Evolutionary conservation across 73 alveolate genomes (phyloP).

Genomic region (Diophrys appendiculata): DNA sequence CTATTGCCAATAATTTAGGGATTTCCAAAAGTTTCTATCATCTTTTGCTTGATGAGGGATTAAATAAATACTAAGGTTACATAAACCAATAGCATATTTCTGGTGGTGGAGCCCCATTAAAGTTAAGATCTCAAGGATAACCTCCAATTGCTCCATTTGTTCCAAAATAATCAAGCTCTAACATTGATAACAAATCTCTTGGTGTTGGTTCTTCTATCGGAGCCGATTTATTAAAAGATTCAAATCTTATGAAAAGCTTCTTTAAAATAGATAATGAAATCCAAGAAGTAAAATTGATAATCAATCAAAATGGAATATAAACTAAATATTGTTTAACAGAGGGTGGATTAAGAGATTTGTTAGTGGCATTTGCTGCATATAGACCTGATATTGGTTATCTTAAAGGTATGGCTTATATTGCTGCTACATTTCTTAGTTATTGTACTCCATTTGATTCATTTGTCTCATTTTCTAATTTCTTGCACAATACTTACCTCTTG

Average conservation of each 20-base stretch:
- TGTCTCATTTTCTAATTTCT: conserved; percentile 73
- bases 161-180: no score
- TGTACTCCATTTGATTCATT: conserved; percentile 76
- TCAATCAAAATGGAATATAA: background rate
- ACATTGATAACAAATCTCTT: background rate
- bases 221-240: background rate
- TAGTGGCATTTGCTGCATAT: conserved; percentile 66
- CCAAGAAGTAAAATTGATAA: background rate
- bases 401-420: conserved; percentile 55
- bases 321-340: background rate
- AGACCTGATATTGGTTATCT: conserved; percentile 90
- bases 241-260: background rate
- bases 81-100: background rate
- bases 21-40: conserved; percentile 77
- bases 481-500: conserved; percentile 75
- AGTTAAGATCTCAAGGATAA: no score
- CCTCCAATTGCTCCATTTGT: no score
- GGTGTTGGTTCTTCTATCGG: background rate
- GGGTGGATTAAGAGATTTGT: conserved; percentile 59
- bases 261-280: background rate
- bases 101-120: no score
- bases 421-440: conserved; percentile 69
- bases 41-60: conserved; percentile 57
- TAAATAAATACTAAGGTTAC: conserved; percentile 5
- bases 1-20: conserved; percentile 76